phyloP scores from a whole-genome alignment of 495 filamentous ascomycete species.

The Tricharina praecox region DNA sequence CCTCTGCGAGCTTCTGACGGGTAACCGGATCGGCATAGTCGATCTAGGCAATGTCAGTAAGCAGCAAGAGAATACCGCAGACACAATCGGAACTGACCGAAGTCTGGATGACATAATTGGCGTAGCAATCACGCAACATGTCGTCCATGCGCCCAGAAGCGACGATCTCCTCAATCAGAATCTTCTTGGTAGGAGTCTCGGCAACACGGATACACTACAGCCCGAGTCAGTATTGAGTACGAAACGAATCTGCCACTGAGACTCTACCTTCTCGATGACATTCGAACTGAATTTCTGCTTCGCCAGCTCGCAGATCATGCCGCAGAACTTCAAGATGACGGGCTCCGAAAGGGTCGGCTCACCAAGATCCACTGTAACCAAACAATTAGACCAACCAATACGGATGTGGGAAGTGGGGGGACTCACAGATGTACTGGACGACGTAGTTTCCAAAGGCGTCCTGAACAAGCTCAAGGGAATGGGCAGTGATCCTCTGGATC shows the following conservation, averaged over 20 bases:
- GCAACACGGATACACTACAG: conserved; percentile 59
- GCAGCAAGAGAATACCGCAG: background rate
- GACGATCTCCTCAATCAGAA: conserved; percentile 65
- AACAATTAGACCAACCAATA: conserved; percentile 7
- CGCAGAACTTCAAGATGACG: conserved; percentile 57
- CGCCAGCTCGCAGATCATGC: conserved; percentile 57
- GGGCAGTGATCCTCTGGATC: conserved; percentile 64
- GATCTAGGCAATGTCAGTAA: conserved; percentile 30
- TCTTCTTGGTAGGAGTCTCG: conserved; percentile 47
- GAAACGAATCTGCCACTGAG: background rate
- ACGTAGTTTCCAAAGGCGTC: conserved; percentile 98
- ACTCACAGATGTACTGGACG: conserved; percentile 69
- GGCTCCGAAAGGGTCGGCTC: conserved; percentile 71
- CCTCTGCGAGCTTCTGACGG: conserved; percentile 58
- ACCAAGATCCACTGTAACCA: conserved; percentile 49
- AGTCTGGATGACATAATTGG: conserved; percentile 96
- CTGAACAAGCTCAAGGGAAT: conserved; percentile 70
- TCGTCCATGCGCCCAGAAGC: conserved; percentile 63
- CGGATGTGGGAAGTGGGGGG: background rate
- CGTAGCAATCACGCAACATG: conserved; percentile 76
- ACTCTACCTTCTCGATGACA: conserved; percentile 65
- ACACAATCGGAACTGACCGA: conserved; percentile 32
- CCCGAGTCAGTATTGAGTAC: background rate
- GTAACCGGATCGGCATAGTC: conserved; percentile 60
- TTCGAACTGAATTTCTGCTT: conserved; percentile 99